Evolutionary conservation across 495 filamentous ascomycete genomes (phyloP).

Genomic region (Podospora comata): DNA sequence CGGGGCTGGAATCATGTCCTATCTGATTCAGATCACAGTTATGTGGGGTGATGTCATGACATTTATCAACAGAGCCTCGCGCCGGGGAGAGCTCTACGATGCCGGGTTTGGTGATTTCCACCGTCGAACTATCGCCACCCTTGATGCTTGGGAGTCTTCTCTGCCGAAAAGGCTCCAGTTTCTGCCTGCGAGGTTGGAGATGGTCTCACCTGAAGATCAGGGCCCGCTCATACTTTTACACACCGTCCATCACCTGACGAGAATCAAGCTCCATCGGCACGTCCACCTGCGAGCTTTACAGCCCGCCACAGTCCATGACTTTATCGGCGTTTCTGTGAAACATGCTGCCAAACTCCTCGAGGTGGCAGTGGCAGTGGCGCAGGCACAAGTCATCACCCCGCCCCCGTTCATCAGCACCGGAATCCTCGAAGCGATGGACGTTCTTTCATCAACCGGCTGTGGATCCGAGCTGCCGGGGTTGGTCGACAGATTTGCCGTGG

Average conservation of each 20-base stretch:
- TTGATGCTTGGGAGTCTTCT: constrained; percentile 52
- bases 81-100: background rate
- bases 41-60: constrained; percentile 64
- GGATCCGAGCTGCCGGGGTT: constrained; percentile 22
- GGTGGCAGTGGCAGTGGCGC: constrained; percentile 24
- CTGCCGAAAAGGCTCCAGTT: constrained; percentile 38
- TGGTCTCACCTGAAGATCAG: background rate
- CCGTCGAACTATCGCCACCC: constrained; percentile 42
- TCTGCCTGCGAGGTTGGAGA: background rate
- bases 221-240: background rate
- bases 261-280: background rate
- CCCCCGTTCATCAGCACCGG: constrained; percentile 26
- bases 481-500: constrained; percentile 23
- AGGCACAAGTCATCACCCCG: constrained; percentile 17
- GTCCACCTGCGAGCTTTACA: background rate
- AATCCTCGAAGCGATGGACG: constrained; percentile 30
- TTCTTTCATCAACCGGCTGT: constrained; percentile 28
- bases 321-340: constrained; percentile 12
- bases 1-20: constrained; percentile 54
- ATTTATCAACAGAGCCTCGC: constrained; percentile 43
- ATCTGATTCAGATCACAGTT: constrained; percentile 56
- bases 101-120: constrained; percentile 52
- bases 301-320: background rate
- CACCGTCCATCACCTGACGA: background rate
- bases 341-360: constrained; percentile 26